phyloP scores from a whole-genome alignment of 169 alveolate genomes.

The Plasmodium reichenowi region DNA sequence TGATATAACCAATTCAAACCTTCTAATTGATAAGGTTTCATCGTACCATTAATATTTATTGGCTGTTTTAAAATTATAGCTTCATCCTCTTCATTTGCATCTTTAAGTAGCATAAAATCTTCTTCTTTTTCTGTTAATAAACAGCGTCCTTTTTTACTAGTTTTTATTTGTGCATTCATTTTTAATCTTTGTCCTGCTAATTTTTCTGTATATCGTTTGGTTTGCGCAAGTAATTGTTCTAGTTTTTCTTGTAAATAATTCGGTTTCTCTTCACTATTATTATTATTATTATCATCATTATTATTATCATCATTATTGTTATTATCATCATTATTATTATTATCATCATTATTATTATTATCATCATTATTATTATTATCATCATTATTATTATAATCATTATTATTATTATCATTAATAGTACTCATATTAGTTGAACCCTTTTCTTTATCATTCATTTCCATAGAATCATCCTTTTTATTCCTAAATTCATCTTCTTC shows the following conservation, averaged over 20 bases:
- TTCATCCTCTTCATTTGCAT: constrained; percentile 66
- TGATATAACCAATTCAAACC: constrained; percentile 98
- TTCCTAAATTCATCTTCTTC: neutral
- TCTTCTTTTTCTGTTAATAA: constrained; percentile 66
- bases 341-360: neutral
- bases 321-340: neutral
- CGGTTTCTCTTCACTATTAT: constrained; percentile 56
- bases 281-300: constrained; percentile 45
- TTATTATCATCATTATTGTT: neutral
- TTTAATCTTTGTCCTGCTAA: constrained; percentile 52
- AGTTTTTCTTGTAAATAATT: constrained; percentile 51
- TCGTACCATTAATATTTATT: constrained; percentile 86
- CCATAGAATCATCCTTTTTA: neutral
- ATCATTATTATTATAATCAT: neutral
- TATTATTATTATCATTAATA: neutral
- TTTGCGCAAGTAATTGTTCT: constrained; percentile 34
- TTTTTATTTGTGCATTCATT: constrained; percentile 22
- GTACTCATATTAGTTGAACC: neutral
- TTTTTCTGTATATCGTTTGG: constrained; percentile 59
- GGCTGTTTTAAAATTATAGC: constrained; percentile 77
- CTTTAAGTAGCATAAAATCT: constrained; percentile 46
- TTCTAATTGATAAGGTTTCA: constrained; percentile 96
- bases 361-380: neutral
- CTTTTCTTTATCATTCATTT: neutral
- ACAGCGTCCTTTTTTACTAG: constrained; percentile 30